These are phyloP conservation scores for Phlegmacium glaucopus DNA, from an alignment of 768 basidiomycete genomes.

Conservation along the genomic window DNA sequence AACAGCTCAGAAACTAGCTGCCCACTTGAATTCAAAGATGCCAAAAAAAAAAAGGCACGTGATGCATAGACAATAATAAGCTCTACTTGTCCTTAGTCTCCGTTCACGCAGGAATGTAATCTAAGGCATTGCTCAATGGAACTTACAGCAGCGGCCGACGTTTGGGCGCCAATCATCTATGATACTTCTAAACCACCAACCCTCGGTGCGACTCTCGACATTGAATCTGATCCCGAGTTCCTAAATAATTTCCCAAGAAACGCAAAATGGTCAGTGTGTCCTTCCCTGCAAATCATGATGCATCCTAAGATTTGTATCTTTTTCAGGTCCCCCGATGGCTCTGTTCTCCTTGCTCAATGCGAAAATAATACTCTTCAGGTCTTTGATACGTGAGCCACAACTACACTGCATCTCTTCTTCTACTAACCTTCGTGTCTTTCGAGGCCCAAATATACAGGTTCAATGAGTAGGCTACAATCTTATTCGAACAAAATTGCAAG, in stretches of 20 bases:
- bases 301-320: neutral
- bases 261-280: conserved; percentile 14
- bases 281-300: neutral
- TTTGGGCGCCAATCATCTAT: no score
- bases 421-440: neutral
- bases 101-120: no score
- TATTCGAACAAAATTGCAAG: neutral
- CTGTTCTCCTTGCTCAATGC: conserved; percentile 10
- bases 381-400: conserved; percentile 3
- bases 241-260: conserved; percentile 11
- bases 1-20: neutral
- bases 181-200: conserved; percentile 21
- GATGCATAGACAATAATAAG: no score
- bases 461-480: neutral
- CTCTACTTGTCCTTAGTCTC: no score
- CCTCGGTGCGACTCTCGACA: conserved; percentile 4
- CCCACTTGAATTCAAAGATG: no score
- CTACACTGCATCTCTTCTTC: neutral
- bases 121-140: no score
- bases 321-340: conserved; percentile 13
- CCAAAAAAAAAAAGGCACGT: no score
- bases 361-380: conserved; percentile 8
- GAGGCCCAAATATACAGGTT: neutral
- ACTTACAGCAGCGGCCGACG: no score
- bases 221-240: neutral